Conservation (phyloP, 305 asterid species). For the Euphrasia arctica region DNA sequence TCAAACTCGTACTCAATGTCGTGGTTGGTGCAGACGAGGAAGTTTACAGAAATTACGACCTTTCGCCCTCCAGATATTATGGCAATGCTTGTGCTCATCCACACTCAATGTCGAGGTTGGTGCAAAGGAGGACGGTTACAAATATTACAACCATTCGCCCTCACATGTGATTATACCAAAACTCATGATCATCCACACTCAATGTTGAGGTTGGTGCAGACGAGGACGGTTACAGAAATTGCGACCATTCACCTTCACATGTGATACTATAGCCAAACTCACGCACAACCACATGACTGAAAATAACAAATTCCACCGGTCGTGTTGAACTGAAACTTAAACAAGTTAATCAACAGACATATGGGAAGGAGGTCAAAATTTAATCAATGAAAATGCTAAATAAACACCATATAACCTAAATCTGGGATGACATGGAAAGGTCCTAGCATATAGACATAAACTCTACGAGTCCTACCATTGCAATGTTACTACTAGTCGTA, state of each 20-base stretch:
- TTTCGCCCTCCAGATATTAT: neutral
- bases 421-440: neutral
- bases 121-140: no score
- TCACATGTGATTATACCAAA: no score
- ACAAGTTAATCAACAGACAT: conserved; percentile 4
- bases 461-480: neutral
- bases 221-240: conserved; percentile 90
- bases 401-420: neutral
- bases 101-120: no score
- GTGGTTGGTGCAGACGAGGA: no score
- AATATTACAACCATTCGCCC: no score
- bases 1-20: no score
- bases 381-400: neutral
- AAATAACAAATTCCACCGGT: conserved; percentile 52
- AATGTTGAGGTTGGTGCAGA: conserved; percentile 57
- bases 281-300: conserved; percentile 75
- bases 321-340: conserved; percentile 44
- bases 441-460: neutral
- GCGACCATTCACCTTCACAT: conserved; percentile 72
- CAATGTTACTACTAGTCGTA: neutral
- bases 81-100: neutral
- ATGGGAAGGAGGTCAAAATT: neutral
- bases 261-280: conserved; percentile 54
- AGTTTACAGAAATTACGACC: no score
- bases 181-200: conserved; percentile 21